A percentile compares a stretch with the other conserved stretches of the same genome.
Evolutionary conservation across 805 yeast genomes (phyloP).

Genomic region (Candida alai): DNA sequence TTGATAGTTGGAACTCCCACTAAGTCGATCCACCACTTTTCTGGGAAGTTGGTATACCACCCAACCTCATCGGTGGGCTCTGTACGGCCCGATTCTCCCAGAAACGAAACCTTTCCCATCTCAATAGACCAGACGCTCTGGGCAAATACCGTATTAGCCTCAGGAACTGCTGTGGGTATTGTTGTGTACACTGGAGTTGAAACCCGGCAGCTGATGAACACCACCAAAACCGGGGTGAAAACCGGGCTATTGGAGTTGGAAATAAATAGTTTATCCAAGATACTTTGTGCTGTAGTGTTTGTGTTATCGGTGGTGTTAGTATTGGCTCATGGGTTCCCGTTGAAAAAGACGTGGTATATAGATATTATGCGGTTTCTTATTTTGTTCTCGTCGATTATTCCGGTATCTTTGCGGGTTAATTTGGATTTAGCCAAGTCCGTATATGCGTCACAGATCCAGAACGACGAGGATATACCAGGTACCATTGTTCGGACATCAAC

Average conservation of each 20-base stretch:
- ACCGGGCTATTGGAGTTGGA: conserved; percentile 88
- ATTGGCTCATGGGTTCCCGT: conserved; percentile 68
- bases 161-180: conserved; percentile 87
- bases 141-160: conserved; percentile 97
- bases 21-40: conserved; percentile 75
- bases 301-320: conserved; percentile 73
- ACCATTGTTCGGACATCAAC: conserved; percentile 96
- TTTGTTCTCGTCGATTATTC: conserved; percentile 90
- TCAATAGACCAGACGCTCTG: conserved; percentile 90
- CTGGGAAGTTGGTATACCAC: conserved; percentile 66
- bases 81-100: conserved; percentile 12
- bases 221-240: conserved; percentile 81
- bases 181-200: conserved; percentile 88
- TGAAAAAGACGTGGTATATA: conserved; percentile 71
- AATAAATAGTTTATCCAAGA: conserved; percentile 82
- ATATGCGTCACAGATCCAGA: conserved; percentile 92
- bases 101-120: conserved; percentile 55
- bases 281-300: conserved; percentile 84
- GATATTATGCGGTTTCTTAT: conserved; percentile 88
- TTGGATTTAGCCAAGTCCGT: conserved; percentile 94
- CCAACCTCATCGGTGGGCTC: conserved; percentile 19
- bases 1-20: conserved; percentile 79
- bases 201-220: conserved; percentile 93
- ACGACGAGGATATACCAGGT: conserved; percentile 73
- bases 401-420: conserved; percentile 92